A percentile compares a stretch with the other conserved stretches of the same genome.
Conservation (phyloP, 495 filamentous ascomycete genomes). For the Astrocystis sublimbata region DNA sequence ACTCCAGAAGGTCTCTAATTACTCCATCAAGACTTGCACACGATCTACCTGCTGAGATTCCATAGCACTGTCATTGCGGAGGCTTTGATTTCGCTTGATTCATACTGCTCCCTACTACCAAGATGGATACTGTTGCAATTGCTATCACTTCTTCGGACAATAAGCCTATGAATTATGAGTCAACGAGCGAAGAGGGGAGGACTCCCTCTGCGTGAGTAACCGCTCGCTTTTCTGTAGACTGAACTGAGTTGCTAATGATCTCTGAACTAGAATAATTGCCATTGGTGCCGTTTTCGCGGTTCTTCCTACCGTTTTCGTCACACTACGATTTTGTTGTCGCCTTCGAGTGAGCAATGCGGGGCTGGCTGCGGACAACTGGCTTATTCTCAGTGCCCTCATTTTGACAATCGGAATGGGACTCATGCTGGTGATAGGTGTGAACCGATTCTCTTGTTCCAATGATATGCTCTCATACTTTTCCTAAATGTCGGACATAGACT, state of each 20-base stretch:
- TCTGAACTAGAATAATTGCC: background rate
- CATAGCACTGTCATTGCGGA: too few relatives aligned
- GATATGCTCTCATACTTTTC: background rate
- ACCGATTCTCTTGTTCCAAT: background rate
- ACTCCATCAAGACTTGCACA: too few relatives aligned
- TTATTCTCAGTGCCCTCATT: background rate
- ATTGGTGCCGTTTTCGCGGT: background rate
- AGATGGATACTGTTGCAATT: background rate
- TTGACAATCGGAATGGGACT: background rate
- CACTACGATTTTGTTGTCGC: background rate
- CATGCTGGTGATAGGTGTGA: background rate
- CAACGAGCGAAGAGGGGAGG: constrained; percentile 6
- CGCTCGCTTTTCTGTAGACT: background rate
- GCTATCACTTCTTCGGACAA: background rate
- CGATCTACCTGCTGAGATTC: too few relatives aligned
- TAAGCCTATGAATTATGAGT: background rate
- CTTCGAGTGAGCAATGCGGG: background rate
- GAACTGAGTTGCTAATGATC: background rate
- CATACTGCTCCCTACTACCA: too few relatives aligned
- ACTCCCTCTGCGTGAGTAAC: background rate
- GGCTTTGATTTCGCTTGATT: too few relatives aligned
- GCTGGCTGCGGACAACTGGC: background rate
- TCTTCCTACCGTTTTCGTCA: background rate
- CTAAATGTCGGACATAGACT: background rate
- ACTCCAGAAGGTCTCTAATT: too few relatives aligned